Base-by-base conservation (phyloP, 129 eudicot species). In the Glebionis coronaria region DNA sequence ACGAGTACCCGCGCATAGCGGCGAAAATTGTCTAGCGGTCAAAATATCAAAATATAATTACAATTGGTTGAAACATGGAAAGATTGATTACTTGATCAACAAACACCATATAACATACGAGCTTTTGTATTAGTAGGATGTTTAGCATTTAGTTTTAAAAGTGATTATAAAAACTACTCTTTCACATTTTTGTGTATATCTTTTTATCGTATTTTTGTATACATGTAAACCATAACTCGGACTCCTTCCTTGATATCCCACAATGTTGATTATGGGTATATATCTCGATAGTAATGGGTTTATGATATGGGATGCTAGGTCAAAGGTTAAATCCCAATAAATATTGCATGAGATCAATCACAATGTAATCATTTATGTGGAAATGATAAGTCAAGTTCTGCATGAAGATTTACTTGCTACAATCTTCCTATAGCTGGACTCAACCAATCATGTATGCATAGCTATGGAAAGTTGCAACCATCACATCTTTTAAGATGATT, bases 141-240 rank as follows among this genome's bases (percentile, higher is more conserved):
- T 23, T 23, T 23, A 2, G 25, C 25, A 23, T 23, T 23, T 1
- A 23, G 25, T 23, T 23, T 23, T 23, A 23, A 23, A 23, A 23
- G 25, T 23, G 25, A 23, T 23, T 23, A 23, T 23, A 23, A 2
- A 23, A 23, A 23, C 25, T 23, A 23, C 25, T 23, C 1, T 23
- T 23, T 0, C 2, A 23, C 1, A 0, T 23, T 23, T 23, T 23
- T 23, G 25, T 23, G 2, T 23, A 0, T 23, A 23, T 23, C 25
- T 23, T 2, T 23, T 23, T 23, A 23, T 2, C 25, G 25, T 23
- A 2, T 23, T 16, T 49, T 44, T 38, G 51, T 20, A 14, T 69
- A 90, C 97, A 95, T 90, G 76, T 90, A 90, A 12, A 90, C 85
- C 71, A 90, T 65, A 58, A 90, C 97, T 7, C 86, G 86, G 21